Evolutionary conservation across 129 eudicot species (phyloP).

Genomic region (Sambucus nigra): DNA sequence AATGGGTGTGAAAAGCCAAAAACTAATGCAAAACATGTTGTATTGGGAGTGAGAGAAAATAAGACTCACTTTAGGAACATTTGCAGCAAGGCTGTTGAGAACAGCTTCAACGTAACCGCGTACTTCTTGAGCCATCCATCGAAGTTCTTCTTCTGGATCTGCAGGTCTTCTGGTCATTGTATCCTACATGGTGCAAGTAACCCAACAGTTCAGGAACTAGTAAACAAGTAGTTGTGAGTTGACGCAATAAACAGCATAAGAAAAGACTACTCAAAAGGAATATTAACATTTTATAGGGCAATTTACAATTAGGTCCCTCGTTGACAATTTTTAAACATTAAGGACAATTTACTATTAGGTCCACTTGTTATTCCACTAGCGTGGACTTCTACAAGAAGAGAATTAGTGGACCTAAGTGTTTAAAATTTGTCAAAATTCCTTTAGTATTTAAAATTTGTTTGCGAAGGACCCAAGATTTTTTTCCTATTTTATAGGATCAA

Average conservation of each 20-base stretch:
- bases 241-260: neutral
- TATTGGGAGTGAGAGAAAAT: neutral
- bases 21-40: neutral
- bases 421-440: too few relatives aligned
- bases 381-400: too few relatives aligned
- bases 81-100: constrained; percentile 97
- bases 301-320: too few relatives aligned
- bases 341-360: too few relatives aligned
- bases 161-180: constrained; percentile 96
- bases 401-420: too few relatives aligned
- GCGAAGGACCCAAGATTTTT: too few relatives aligned
- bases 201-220: neutral
- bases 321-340: too few relatives aligned
- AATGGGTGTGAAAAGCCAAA: neutral
- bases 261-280: constrained; percentile 2
- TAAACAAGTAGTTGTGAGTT: neutral
- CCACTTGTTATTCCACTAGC: too few relatives aligned
- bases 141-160: constrained; percentile 96
- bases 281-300: too few relatives aligned
- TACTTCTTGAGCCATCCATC: constrained; percentile 99
- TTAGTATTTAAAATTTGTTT: too few relatives aligned
- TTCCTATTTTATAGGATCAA: too few relatives aligned
- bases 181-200: constrained; percentile 37
- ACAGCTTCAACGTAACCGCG: constrained; percentile 99
- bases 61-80: constrained; percentile 82